A percentile compares a stretch with the other conserved stretches of the same genome.
Evolutionary conservation across 208 protist genomes (phyloP).

Genomic region (Entamoeba invadens): DNA sequence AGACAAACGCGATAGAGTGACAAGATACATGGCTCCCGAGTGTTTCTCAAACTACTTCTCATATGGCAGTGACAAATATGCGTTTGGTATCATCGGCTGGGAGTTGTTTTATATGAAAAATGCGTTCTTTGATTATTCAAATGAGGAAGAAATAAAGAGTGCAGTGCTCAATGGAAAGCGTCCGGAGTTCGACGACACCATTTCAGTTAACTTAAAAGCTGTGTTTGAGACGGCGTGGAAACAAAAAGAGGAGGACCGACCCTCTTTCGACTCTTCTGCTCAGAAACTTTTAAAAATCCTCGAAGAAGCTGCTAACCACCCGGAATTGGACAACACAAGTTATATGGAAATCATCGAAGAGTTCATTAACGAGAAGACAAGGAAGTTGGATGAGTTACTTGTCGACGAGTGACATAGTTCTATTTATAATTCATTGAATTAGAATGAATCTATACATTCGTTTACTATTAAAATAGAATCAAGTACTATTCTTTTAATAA

Average conservation of each 20-base stretch:
- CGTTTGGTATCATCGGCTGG: background rate
- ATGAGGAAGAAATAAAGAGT: background rate
- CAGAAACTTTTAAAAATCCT: background rate
- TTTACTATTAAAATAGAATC: no score
- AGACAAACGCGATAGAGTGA: no score
- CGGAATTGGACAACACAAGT: background rate
- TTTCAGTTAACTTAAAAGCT: background rate
- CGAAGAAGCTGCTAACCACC: background rate
- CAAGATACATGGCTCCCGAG: background rate
- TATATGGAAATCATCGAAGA: background rate
- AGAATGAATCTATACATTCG: no score
- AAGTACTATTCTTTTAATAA: no score
- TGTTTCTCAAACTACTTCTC: background rate
- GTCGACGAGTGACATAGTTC: background rate
- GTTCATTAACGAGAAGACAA: background rate
- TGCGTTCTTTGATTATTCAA: background rate
- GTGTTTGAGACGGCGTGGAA: background rate
- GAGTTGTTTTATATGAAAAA: background rate
- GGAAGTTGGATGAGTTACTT: background rate
- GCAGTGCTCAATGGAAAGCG: background rate
- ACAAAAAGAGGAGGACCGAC: background rate
- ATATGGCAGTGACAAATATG: background rate
- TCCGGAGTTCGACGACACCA: background rate
- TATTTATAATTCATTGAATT: no score
- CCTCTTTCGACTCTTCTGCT: background rate